A percentile compares a stretch with the other conserved stretches of the same genome.
These are phyloP conservation scores for Trametopsis cervina DNA, from an alignment of 768 basidiomycete species.

Conservation along the genomic window DNA sequence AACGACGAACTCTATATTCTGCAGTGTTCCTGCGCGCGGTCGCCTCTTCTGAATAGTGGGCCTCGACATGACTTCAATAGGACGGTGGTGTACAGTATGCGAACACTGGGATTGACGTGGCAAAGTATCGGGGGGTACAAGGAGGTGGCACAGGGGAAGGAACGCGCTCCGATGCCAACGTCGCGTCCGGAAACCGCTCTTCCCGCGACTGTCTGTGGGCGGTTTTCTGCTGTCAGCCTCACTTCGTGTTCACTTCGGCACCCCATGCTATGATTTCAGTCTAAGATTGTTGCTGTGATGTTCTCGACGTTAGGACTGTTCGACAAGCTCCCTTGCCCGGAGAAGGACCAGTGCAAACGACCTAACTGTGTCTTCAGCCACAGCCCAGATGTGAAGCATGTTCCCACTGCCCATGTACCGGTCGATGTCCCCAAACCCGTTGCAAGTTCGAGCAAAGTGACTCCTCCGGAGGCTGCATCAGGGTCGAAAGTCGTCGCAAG, in stretches of 20 bases:
- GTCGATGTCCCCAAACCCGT: slow-evolving; percentile 23
- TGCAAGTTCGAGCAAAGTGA: slow-evolving; percentile 6
- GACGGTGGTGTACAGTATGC: too few relatives aligned
- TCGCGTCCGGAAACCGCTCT: too few relatives aligned
- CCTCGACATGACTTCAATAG: background rate
- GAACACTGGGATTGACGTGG: background rate
- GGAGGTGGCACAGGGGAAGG: background rate
- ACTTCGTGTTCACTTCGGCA: too few relatives aligned
- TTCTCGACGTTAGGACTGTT: slow-evolving; percentile 59
- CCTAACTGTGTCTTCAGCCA: slow-evolving; percentile 66
- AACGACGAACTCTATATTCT: slow-evolving; percentile 21
- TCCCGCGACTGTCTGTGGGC: too few relatives aligned
- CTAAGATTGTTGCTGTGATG: too few relatives aligned
- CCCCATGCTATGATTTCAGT: too few relatives aligned
- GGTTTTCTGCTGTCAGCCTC: too few relatives aligned
- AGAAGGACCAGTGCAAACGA: slow-evolving; percentile 39
- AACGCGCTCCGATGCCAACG: background rate
- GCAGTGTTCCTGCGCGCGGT: slow-evolving; percentile 9
- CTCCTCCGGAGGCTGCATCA: slow-evolving; percentile 8
- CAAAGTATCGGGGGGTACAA: too few relatives aligned
- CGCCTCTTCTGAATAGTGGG: slow-evolving; percentile 2
- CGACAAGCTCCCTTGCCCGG: slow-evolving; percentile 53
- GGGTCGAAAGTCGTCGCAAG: slow-evolving; percentile 15
- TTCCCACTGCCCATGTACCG: slow-evolving; percentile 33
- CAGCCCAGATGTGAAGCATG: slow-evolving; percentile 28